Evolutionary conservation across 2,329 filamentous ascomycete species (phyloP), one percentile per base, ranked within the genome.

Genomic region (Aspergillus jensenii): DNA sequence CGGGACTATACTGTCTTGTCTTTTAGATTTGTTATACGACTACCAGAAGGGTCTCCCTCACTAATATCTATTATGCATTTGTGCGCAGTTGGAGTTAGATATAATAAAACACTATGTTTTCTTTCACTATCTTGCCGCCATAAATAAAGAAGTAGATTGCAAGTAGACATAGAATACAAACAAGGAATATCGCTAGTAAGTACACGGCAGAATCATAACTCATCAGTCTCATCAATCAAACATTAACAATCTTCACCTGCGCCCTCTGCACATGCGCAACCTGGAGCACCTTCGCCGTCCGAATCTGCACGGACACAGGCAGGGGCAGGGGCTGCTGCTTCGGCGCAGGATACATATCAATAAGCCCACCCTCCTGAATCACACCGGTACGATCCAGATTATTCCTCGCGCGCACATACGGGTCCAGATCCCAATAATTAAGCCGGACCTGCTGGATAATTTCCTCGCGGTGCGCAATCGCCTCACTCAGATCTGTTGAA

Each of bases 381-480:
- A 93, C 79, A 0, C 90, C 90, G 9, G 81, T 84, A 47, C 93
- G 85, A 72, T 99, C 93, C 65, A 96, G 96, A 59, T 89, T 77
- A 9, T 87, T 88, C 67, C 88, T 82, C 3, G 93, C 91, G 27
- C 93, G 82, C 14, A 96, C 71, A 73, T 93, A 96, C 0, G 91
- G 91, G 76, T 99, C 93, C 43, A 97, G 74, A 44, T 82, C 82
- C 93, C 93, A 99, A 77, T 97, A 97, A 65, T 90, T 90, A 45
- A 83, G 81, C 51, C 82, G 81, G 65, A 98, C 71, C 60, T 84
- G 78, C 52, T 81, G 81, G 1, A 89, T 87, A 19, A 95, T 66
- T 8, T 79, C 76, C 25, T 84, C 79, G 48, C 91, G 80, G 70
- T 84, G 81, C 33, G 76, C 76, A 68, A 85, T 84, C 54, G 84